Evolutionary conservation across 495 filamentous ascomycete genomes (phyloP).

Genomic region (Geopyxis carbonaria): DNA sequence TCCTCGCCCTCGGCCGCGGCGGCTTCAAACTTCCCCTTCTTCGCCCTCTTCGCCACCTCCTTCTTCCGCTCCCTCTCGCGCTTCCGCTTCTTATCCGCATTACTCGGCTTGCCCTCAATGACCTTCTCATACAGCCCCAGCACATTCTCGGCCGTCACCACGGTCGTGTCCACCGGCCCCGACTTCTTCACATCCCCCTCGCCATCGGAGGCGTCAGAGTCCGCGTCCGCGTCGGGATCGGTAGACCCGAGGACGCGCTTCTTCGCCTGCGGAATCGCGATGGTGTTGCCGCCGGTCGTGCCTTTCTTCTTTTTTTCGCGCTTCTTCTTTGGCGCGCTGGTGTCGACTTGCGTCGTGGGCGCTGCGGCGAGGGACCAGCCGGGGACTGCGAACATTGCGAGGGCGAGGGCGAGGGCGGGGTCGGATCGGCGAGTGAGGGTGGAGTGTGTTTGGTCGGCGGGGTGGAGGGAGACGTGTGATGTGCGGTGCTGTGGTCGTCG

Average conservation of each 20-base stretch:
- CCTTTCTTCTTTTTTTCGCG: slow-evolving; percentile 34
- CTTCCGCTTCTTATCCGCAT: slow-evolving; percentile 11
- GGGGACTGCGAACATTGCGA: slow-evolving; percentile 76
- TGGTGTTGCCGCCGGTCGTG: slow-evolving; percentile 17
- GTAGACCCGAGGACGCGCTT: background rate
- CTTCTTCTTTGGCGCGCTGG: slow-evolving; percentile 12
- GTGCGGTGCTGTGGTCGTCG: too few species aligned
- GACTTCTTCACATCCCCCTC: slow-evolving; percentile 9
- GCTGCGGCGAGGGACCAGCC: slow-evolving; percentile 68
- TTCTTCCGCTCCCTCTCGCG: slow-evolving; percentile 12
- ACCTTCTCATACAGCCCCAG: slow-evolving; percentile 59
- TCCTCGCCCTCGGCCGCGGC: slow-evolving; percentile 1
- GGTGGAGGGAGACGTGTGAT: too few species aligned
- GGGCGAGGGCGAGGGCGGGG: background rate
- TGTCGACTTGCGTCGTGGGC: slow-evolving; percentile 50
- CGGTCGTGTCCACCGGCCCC: slow-evolving; percentile 4
- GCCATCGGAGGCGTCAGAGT: slow-evolving; percentile 20
- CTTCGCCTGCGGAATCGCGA: slow-evolving; percentile 13
- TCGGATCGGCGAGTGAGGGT: background rate
- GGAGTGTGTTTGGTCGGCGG: background rate
- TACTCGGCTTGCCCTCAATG: slow-evolving; percentile 37
- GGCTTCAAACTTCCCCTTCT: slow-evolving; percentile 17
- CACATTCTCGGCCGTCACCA: slow-evolving; percentile 55
- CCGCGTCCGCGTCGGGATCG: slow-evolving; percentile 12
- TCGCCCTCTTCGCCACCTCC: slow-evolving; percentile 24